Evolutionary conservation across 306 rosid species (phyloP), one percentile per base, ranked within the genome.

Genomic region (Cucurbita maxima): DNA sequence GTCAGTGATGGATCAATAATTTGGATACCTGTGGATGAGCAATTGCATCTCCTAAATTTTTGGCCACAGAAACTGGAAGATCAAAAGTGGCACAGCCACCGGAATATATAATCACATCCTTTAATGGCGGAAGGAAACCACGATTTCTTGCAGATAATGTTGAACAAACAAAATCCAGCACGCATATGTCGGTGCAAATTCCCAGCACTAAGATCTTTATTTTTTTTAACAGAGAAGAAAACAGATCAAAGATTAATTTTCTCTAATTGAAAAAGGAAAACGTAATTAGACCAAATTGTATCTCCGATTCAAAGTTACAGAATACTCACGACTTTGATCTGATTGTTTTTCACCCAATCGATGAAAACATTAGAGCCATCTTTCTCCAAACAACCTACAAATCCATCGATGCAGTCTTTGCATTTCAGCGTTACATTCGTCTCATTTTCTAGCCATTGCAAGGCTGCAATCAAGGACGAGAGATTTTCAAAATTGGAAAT

Each of bases 131-230:
- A 81, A 94, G 97, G 20, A 86, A 80, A 36, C 80, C 80, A 0
- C 82, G 92, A 63, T 90, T 94, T 79, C 96, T 89, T 1, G 88
- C 88, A 14, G 97, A 89, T 57, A 87, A 61, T 25, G 87, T 81
- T 58, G 94, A 82, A 60, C 87, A 81, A 54, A 83, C 91, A 79
- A 94, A 90, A 84, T 94, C 98, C 59, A 94, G 87, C 74, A 94
- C 95, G 30, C 97, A 94, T 74, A 94, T 64, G 71, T 90, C 98
- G 6, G 97, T 90, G 82, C 98, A 89, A 79, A 94, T 88, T 73
- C 97, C 97, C 43, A 84, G 83, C 45, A 89, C 96, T 86, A 94
- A 71, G 81, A 94, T 82, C 98, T 93, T 76, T 22, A 53, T 72
- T 54, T 76, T 12, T 4, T 25, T 30, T 34, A 36, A 12, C 8